A percentile compares a stretch with the other conserved stretches of the same genome.
phyloP scores from a whole-genome alignment of 768 basidiomycete genomes.

The Suillus subalutaceus region DNA sequence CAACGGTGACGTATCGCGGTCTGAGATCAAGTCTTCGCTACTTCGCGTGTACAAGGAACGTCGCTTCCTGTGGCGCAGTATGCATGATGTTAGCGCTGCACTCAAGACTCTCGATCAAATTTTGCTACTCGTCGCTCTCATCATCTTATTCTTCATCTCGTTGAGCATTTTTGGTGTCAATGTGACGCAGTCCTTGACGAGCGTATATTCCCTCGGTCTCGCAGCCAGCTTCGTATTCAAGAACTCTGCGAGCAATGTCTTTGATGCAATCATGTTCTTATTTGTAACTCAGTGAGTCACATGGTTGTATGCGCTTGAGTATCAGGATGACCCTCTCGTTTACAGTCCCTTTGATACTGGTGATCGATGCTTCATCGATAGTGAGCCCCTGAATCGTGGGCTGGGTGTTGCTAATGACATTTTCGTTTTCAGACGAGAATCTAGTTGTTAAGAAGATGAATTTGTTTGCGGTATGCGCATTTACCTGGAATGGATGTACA shows the following conservation, averaged over 20 bases:
- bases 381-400: slow-evolving; percentile 32
- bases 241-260: slow-evolving; percentile 67
- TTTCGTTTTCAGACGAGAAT: slow-evolving; percentile 54
- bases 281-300: slow-evolving; percentile 79
- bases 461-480: slow-evolving; percentile 63
- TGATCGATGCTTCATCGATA: slow-evolving; percentile 77
- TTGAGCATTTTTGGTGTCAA: slow-evolving; percentile 73
- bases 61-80: slow-evolving; percentile 70
- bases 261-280: slow-evolving; percentile 81
- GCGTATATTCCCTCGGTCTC: slow-evolving; percentile 71
- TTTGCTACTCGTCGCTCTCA: slow-evolving; percentile 60
- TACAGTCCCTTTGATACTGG: slow-evolving; percentile 78
- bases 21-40: slow-evolving; percentile 73
- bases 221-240: slow-evolving; percentile 85
- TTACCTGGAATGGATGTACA: background rate
- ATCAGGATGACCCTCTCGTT: slow-evolving; percentile 8
- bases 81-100: slow-evolving; percentile 75
- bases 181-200: slow-evolving; percentile 65
- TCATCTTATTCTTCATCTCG: slow-evolving; percentile 73
- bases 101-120: slow-evolving; percentile 66
- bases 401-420: slow-evolving; percentile 5
- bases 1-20: slow-evolving; percentile 74
- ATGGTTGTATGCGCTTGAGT: background rate
- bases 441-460: slow-evolving; percentile 81
- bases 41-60: slow-evolving; percentile 80